Evolutionary conservation across 495 filamentous ascomycete species (phyloP).

Genomic region (Xylaria castorea): DNA sequence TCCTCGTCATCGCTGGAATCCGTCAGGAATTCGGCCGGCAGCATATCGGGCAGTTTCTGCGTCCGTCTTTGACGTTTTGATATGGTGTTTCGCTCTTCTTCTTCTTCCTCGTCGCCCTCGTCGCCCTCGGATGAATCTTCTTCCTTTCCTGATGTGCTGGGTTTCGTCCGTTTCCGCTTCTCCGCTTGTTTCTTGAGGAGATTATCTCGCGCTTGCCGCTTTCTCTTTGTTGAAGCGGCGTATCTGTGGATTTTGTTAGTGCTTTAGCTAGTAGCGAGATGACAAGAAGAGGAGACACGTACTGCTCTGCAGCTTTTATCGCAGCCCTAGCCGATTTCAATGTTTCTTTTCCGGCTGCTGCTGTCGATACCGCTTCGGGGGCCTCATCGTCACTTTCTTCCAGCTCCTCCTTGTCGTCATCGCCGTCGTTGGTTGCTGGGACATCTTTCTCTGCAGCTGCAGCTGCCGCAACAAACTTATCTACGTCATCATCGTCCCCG

Average conservation of each 20-base stretch:
- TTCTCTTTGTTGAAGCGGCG: slow-evolving; percentile 50
- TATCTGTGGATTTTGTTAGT: slow-evolving; percentile 40
- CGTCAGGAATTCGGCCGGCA: slow-evolving; percentile 53
- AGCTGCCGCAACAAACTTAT: slow-evolving; percentile 40
- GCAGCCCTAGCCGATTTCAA: slow-evolving; percentile 46
- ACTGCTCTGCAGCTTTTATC: slow-evolving; percentile 52
- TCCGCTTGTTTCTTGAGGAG: slow-evolving; percentile 54
- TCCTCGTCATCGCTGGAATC: slow-evolving; percentile 52
- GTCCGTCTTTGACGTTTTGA: slow-evolving; percentile 31
- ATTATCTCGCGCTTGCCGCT: slow-evolving; percentile 53
- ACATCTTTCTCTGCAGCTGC: slow-evolving; percentile 24
- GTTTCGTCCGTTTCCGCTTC: slow-evolving; percentile 43
- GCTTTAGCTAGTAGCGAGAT: neutral
- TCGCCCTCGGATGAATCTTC: neutral
- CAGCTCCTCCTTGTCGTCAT: slow-evolving; percentile 36
- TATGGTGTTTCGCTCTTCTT: slow-evolving; percentile 27
- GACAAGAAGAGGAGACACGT: slow-evolving; percentile 19
- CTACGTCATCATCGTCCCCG: slow-evolving; percentile 43
- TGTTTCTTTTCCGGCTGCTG: slow-evolving; percentile 43
- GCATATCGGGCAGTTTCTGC: slow-evolving; percentile 42
- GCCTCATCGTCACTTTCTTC: slow-evolving; percentile 48
- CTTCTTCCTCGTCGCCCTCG: slow-evolving; percentile 26
- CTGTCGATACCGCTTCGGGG: slow-evolving; percentile 54
- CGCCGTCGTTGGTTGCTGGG: slow-evolving; percentile 6
- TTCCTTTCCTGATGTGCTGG: slow-evolving; percentile 22